Percentiles rank a stretch among this genome's conserved stretches.
Evolutionary conservation across 2,329 filamentous ascomycete species (phyloP).

Genomic region (Ophiostoma ips): DNA sequence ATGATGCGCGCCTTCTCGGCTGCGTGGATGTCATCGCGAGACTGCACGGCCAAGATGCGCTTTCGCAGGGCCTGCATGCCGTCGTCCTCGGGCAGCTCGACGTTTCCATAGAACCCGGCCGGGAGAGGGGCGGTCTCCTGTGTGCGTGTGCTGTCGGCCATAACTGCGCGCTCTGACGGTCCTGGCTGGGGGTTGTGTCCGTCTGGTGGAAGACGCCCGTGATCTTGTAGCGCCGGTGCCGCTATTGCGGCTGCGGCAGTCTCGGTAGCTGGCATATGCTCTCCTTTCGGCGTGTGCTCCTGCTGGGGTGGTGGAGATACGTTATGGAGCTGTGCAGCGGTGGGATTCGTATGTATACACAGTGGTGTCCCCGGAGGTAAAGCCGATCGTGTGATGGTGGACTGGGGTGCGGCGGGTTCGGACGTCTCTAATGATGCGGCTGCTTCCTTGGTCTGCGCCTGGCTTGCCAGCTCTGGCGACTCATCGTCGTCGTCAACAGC

Average conservation of each 20-base stretch:
- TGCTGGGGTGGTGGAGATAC: background rate
- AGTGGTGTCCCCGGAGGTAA: no score
- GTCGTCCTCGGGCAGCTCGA: slow-evolving; percentile 57
- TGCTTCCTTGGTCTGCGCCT: background rate
- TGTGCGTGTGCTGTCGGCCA: background rate
- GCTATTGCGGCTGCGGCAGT: background rate
- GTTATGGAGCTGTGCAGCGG: background rate
- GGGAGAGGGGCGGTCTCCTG: slow-evolving; percentile 1
- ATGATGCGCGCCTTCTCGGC: slow-evolving; percentile 58
- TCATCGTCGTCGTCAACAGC: slow-evolving; percentile 12
- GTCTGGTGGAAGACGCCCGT: no score
- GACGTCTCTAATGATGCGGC: background rate
- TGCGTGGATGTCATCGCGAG: slow-evolving; percentile 39
- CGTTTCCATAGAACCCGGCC: slow-evolving; percentile 17
- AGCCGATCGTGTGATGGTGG: background rate
- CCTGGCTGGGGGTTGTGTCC: no score
- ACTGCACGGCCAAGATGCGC: slow-evolving; percentile 56
- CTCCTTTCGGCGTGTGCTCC: background rate
- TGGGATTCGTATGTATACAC: background rate
- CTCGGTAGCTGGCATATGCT: background rate
- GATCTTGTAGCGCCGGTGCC: background rate
- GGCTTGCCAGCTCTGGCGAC: slow-evolving; percentile 12
- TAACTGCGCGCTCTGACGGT: background rate
- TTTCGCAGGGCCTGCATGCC: slow-evolving; percentile 56
- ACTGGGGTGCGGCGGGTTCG: background rate